Conservation (phyloP, 768 basidiomycete species). For the Macrolepiota fuliginosa region DNA sequence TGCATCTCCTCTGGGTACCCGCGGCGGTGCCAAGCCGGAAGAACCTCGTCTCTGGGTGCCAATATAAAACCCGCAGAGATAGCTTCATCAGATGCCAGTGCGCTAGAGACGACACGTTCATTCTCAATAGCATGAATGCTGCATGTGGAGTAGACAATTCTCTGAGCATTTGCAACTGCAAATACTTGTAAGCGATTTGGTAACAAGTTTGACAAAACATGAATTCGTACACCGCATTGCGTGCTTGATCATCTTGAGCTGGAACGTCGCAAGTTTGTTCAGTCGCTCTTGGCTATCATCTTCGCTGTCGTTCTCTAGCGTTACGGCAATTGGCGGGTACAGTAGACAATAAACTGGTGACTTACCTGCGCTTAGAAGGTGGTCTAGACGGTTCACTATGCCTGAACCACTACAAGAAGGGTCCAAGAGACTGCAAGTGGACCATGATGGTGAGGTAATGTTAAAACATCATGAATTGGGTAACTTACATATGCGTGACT, state of each 20-base stretch:
- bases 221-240: constrained; percentile 81
- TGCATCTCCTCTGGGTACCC: constrained; percentile 69
- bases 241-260: constrained; percentile 87
- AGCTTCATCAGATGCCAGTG: constrained; percentile 73
- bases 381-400: constrained; percentile 86
- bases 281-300: constrained; percentile 66
- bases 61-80: constrained; percentile 57
- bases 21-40: constrained; percentile 82
- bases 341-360: constrained; percentile 4
- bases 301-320: constrained; percentile 54
- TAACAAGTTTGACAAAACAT: constrained; percentile 3
- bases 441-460: background rate
- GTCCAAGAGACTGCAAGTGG: constrained; percentile 73
- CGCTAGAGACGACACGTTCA: constrained; percentile 82
- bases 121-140: constrained; percentile 91
- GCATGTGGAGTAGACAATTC: constrained; percentile 98
- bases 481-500: constrained; percentile 84
- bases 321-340: background rate
- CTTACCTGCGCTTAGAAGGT: constrained; percentile 74
- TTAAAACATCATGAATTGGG: background rate
- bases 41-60: constrained; percentile 61
- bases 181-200: constrained; percentile 5
- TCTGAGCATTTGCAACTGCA: constrained; percentile 70
- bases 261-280: constrained; percentile 82
- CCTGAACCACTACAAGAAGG: constrained; percentile 97